Evolutionary conservation across 2,329 filamentous ascomycete genomes (phyloP).

Genomic region (Xylogone sp.): DNA sequence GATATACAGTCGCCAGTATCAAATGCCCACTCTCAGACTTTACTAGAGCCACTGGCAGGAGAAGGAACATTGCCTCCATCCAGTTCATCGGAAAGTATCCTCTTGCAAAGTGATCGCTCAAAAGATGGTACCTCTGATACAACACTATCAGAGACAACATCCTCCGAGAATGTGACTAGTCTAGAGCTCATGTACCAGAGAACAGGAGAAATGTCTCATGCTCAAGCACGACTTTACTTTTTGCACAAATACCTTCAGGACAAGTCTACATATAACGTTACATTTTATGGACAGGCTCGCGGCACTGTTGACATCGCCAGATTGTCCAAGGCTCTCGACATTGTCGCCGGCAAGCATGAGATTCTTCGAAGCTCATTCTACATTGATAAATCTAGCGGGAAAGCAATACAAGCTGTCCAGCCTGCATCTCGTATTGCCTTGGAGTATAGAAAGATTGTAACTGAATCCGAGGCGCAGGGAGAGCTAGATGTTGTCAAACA

Average conservation of each 20-base stretch:
- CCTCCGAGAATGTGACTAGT: not conserved
- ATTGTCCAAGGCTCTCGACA: slow-evolving; percentile 30
- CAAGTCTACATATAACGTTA: slow-evolving; percentile 36
- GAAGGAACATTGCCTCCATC: not conserved
- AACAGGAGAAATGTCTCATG: slow-evolving; percentile 32
- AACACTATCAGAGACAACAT: not conserved
- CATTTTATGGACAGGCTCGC: slow-evolving; percentile 25
- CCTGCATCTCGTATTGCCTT: slow-evolving; percentile 22
- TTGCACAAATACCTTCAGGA: slow-evolving; percentile 30
- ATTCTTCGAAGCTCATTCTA: slow-evolving; percentile 30
- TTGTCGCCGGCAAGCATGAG: slow-evolving; percentile 29
- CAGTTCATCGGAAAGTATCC: no score
- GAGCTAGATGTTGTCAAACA: slow-evolving; percentile 19
- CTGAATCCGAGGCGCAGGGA: slow-evolving; percentile 16
- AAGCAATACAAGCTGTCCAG: slow-evolving; percentile 20
- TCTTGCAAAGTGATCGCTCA: no score
- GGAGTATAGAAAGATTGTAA: slow-evolving; percentile 16
- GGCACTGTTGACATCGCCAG: slow-evolving; percentile 28
- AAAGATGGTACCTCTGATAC: not conserved
- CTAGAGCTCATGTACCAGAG: slow-evolving; percentile 2
- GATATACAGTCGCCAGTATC: not conserved
- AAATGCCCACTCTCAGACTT: not conserved
- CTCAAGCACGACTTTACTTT: slow-evolving; percentile 40
- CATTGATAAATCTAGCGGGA: slow-evolving; percentile 8
- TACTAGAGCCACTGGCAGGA: not conserved